Conservation (phyloP, 2,329 filamentous ascomycete genomes). For the Dactylellina parvicollis region DNA sequence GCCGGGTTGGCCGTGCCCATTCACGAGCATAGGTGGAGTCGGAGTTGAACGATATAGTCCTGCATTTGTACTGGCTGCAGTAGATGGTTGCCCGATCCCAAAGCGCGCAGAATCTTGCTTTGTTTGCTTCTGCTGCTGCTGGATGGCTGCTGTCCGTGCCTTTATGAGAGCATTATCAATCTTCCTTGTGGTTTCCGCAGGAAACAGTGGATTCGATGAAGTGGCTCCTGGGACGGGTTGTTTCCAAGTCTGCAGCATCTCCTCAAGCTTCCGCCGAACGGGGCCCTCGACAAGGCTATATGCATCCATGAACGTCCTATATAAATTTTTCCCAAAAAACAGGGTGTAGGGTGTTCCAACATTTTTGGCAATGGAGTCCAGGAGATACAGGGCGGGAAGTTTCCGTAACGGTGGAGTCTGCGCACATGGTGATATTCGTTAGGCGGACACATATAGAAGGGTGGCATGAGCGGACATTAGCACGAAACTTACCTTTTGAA, state of each 20-base stretch:
- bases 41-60: conserved; percentile 58
- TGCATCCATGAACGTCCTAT: conserved; percentile 94
- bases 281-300: conserved; percentile 86
- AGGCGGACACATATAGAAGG: conserved; percentile 59
- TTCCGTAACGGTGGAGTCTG: conserved; percentile 90
- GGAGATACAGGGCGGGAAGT: conserved; percentile 92
- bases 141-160: conserved; percentile 70
- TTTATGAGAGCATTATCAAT: conserved; percentile 96
- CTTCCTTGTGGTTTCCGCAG: conserved; percentile 82
- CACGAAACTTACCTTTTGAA: conserved; percentile 80
- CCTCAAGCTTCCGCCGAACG: conserved; percentile 90
- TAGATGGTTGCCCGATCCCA: conserved; percentile 29
- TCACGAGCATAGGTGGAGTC: conserved; percentile 26
- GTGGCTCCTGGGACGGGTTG: conserved; percentile 93
- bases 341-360: conserved; percentile 97
- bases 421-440: conserved; percentile 58
- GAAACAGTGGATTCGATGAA: conserved; percentile 91
- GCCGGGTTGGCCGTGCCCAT: conserved; percentile 38
- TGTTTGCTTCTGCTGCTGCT: conserved; percentile 63
- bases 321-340: conserved; percentile 90
- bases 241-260: conserved; percentile 98
- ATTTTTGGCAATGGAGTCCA: conserved; percentile 98
- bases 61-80: conserved; percentile 16
- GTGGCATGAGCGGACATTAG: background rate
- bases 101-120: conserved; percentile 55